These are phyloP conservation scores for Aphanomyces stellatus DNA, from an alignment of 352 stramenopile genomes.

Conservation along the genomic window DNA sequence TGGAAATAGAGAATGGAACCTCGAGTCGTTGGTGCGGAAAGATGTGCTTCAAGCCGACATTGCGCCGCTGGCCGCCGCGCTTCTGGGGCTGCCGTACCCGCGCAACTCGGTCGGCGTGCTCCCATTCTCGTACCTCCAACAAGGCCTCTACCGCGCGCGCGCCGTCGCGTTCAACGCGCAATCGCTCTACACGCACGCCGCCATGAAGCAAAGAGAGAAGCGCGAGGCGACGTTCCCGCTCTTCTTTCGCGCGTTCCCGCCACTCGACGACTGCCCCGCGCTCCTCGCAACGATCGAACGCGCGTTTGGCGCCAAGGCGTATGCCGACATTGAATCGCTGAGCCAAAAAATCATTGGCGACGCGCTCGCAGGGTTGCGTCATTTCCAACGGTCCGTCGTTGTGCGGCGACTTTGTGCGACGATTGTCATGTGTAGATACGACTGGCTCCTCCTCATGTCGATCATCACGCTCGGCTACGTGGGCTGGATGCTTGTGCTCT, in stretches of 20 bases:
- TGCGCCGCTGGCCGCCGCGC: slow-evolving; percentile 56
- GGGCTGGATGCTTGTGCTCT: slow-evolving; percentile 61
- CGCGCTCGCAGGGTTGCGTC: slow-evolving; percentile 62
- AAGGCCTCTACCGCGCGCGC: slow-evolving; percentile 49
- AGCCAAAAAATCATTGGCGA: slow-evolving; percentile 64
- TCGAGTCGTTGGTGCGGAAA: slow-evolving; percentile 41
- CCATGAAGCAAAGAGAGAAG: slow-evolving; percentile 61
- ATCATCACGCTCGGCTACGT: slow-evolving; percentile 71
- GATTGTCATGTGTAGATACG: slow-evolving; percentile 29
- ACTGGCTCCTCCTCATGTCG: slow-evolving; percentile 72
- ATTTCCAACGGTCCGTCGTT: slow-evolving; percentile 45
- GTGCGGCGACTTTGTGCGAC: neutral
- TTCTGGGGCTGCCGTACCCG: slow-evolving; percentile 64
- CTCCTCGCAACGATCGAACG: slow-evolving; percentile 6
- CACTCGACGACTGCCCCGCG: slow-evolving; percentile 27
- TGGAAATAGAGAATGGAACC: slow-evolving; percentile 27
- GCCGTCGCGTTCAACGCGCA: slow-evolving; percentile 65
- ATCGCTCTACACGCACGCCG: slow-evolving; percentile 56
- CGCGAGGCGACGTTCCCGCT: slow-evolving; percentile 39
- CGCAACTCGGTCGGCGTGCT: slow-evolving; percentile 78
- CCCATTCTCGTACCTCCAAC: slow-evolving; percentile 55
- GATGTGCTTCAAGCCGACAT: slow-evolving; percentile 83
- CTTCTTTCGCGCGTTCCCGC: slow-evolving; percentile 43
- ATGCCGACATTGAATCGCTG: slow-evolving; percentile 33
- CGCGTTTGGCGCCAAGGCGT: slow-evolving; percentile 18